Conservation (phyloP, 371 early-diverging fungal genomes). For the Zopfochytrium polystomum region DNA sequence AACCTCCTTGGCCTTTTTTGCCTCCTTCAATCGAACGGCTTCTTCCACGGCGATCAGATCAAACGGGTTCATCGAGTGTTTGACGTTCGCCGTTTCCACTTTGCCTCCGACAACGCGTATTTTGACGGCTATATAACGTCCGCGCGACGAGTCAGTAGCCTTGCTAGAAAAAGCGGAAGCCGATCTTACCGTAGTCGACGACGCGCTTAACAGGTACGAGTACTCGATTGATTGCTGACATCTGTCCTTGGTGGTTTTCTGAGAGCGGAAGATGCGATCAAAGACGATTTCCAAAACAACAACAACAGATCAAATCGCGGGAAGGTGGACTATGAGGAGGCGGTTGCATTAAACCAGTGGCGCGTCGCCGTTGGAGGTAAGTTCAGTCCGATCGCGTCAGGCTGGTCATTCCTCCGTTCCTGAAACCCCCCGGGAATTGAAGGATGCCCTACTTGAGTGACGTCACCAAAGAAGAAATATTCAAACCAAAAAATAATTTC, state of each 20-base stretch:
- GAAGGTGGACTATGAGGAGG: too few species aligned
- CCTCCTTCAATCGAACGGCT: conserved; percentile 90
- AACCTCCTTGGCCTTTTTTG: conserved; percentile 63
- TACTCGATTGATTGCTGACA: conserved; percentile 33
- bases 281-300: too few species aligned
- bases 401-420: too few species aligned
- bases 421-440: too few species aligned
- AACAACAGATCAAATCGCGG: too few species aligned
- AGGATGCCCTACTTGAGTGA: too few species aligned
- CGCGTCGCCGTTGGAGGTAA: too few species aligned
- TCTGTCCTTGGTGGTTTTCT: background rate
- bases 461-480: too few species aligned
- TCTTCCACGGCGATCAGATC: conserved; percentile 98
- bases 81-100: conserved; percentile 89
- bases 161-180: background rate
- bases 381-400: too few species aligned
- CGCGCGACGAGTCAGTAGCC: background rate
- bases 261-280: background rate
- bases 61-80: conserved; percentile 99
- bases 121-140: conserved; percentile 73
- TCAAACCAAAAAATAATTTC: too few species aligned
- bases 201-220: conserved; percentile 96
- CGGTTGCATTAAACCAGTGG: too few species aligned
- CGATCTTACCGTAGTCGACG: conserved; percentile 71
- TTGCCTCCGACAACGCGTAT: conserved; percentile 89